phyloP scores from a whole-genome alignment of 805 yeast genomes.

The Wickerhamia fluorescens region DNA sequence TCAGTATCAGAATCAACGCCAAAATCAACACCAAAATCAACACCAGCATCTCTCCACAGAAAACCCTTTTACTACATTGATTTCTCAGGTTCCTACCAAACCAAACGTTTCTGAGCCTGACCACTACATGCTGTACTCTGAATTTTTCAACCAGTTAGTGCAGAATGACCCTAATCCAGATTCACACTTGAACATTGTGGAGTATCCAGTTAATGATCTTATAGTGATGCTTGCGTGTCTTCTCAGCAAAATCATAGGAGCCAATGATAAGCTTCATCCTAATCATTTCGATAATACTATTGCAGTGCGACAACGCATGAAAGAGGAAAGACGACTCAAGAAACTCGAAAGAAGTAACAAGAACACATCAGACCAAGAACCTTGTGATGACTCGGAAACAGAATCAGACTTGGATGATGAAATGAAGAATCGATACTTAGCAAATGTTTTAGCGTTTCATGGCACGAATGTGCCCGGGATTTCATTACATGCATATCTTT shows the following conservation, averaged over 20 bases:
- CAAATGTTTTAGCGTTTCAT: slow-evolving; percentile 81
- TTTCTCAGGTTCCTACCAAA: no score
- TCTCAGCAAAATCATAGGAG: slow-evolving; percentile 79
- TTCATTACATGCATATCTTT: slow-evolving; percentile 78
- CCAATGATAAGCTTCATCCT: slow-evolving; percentile 79
- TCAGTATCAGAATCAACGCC: no score
- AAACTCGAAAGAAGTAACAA: slow-evolving; percentile 15
- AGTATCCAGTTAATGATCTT: slow-evolving; percentile 74
- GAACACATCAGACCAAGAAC: slow-evolving; percentile 10
- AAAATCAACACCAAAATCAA: no score
- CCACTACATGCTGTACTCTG: slow-evolving; percentile 38
- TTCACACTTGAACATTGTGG: slow-evolving; percentile 68
- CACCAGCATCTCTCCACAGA: no score
- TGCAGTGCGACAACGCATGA: slow-evolving; percentile 31
- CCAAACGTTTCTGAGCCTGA: no score
- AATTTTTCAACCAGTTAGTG: slow-evolving; percentile 6
- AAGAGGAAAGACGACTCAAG: slow-evolving; percentile 26
- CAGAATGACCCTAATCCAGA: slow-evolving; percentile 10
- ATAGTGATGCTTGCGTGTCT: slow-evolving; percentile 80
- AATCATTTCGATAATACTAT: slow-evolving; percentile 48
- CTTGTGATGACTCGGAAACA: slow-evolving; percentile 16
- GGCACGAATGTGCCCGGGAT: slow-evolving; percentile 98
- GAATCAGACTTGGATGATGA: slow-evolving; percentile 29
- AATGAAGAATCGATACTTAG: slow-evolving; percentile 46
- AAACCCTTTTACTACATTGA: no score